A percentile compares a stretch with the other conserved stretches of the same genome.
These are phyloP conservation scores for Aureobasidium lini DNA, from an alignment of 2,329 filamentous ascomycete species.

Conservation along the genomic window DNA sequence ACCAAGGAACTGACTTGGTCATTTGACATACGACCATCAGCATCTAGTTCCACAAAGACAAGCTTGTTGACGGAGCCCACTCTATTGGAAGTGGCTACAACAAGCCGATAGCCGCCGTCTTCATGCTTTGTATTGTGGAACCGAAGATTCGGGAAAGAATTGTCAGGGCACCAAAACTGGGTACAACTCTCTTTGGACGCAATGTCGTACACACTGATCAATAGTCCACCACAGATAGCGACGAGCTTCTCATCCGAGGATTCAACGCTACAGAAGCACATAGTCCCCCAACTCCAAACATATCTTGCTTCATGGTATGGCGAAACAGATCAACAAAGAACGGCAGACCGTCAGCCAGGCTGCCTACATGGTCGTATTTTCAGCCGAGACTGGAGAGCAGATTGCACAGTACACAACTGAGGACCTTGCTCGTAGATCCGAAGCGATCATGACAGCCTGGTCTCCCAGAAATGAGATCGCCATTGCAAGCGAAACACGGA, in stretches of 20 bases:
- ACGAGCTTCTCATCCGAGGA: too few relatives aligned
- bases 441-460: neutral
- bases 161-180: neutral
- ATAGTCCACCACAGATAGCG: neutral
- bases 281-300: slow-evolving; percentile 18
- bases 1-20: too few relatives aligned
- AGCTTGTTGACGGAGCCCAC: too few relatives aligned
- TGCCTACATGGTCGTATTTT: neutral
- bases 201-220: neutral
- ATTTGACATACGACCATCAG: too few relatives aligned
- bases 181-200: neutral
- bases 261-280: slow-evolving; percentile 16
- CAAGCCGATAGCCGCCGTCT: too few relatives aligned
- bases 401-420: neutral
- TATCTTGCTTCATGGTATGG: slow-evolving; percentile 13
- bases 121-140: too few relatives aligned
- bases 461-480: neutral
- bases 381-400: neutral
- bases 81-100: too few relatives aligned
- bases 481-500: neutral
- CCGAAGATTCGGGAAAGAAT: neutral
- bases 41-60: too few relatives aligned
- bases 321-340: neutral
- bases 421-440: neutral
- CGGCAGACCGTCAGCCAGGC: neutral